Evolutionary conservation across 208 protist genomes (phyloP).

Genomic region (Dictyostelium gargantuum): DNA sequence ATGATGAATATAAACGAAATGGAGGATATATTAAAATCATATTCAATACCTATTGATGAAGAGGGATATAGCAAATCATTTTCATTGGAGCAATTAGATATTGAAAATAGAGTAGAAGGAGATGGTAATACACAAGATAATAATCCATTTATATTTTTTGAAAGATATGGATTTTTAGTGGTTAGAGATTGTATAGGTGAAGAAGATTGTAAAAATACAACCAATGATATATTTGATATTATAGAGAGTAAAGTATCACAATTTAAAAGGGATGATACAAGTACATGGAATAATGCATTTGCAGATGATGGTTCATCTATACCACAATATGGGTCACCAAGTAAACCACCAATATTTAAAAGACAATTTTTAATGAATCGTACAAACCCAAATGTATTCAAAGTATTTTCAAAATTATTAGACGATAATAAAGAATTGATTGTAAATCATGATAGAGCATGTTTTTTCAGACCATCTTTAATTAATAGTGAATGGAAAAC

Average conservation of each 20-base stretch:
- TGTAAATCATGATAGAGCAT: conserved; percentile 22
- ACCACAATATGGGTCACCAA: conserved; percentile 15
- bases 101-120: neutral
- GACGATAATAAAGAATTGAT: conserved; percentile 1
- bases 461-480: conserved; percentile 28
- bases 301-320: neutral
- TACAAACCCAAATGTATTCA: conserved; percentile 2
- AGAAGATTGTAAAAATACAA: neutral
- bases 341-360: conserved; percentile 38
- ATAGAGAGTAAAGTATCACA: neutral
- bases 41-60: neutral
- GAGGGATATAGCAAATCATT: conserved; percentile 36
- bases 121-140: neutral
- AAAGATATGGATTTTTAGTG: conserved; percentile 28
- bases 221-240: conserved; percentile 43
- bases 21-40: neutral
- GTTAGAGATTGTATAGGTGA: neutral
- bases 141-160: conserved; percentile 13
- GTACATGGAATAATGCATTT: conserved; percentile 13
- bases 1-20: neutral
- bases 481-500: neutral
- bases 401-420: conserved; percentile 10
- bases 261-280: conserved; percentile 20
- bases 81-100: neutral
- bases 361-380: conserved; percentile 26